A percentile compares a stretch with the other conserved stretches of the same genome.
Evolutionary conservation across 352 stramenopile species (phyloP).

Genomic region (Aphanomyces cochlioides): DNA sequence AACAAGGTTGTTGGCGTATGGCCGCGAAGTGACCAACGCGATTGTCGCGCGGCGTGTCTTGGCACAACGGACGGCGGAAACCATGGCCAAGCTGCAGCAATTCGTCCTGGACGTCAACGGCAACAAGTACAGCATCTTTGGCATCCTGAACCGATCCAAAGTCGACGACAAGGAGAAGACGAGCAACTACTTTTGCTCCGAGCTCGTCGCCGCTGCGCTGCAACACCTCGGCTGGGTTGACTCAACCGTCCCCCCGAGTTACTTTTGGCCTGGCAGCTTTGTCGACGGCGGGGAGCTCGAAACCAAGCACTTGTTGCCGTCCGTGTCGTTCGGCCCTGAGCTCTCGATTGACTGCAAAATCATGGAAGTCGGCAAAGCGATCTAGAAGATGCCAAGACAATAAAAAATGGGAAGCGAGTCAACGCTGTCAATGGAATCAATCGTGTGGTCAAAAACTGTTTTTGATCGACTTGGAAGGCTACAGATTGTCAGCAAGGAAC

Average conservation of each 20-base stretch:
- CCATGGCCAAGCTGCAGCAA: slow-evolving; percentile 40
- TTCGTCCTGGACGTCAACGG: slow-evolving; percentile 72
- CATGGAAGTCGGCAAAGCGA: slow-evolving; percentile 69
- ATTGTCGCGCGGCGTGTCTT: slow-evolving; percentile 66
- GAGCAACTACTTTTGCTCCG: slow-evolving; percentile 85
- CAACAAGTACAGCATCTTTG: slow-evolving; percentile 81
- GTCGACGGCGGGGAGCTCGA: slow-evolving; percentile 75
- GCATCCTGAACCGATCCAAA: slow-evolving; percentile 45
- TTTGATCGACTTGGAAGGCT: slow-evolving; percentile 11
- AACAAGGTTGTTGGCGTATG: slow-evolving; percentile 68
- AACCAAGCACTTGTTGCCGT: slow-evolving; percentile 38
- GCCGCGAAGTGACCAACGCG: slow-evolving; percentile 72
- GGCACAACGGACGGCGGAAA: slow-evolving; percentile 43
- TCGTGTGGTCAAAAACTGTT: neutral
- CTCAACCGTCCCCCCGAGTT: slow-evolving; percentile 60
- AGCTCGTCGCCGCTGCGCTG: slow-evolving; percentile 66
- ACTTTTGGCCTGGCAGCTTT: slow-evolving; percentile 83
- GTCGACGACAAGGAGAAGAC: slow-evolving; percentile 37
- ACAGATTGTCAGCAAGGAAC: slow-evolving; percentile 77
- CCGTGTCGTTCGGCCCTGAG: slow-evolving; percentile 50
- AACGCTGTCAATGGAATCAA: neutral
- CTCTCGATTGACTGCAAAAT: slow-evolving; percentile 76
- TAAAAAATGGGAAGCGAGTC: neutral
- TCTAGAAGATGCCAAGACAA: neutral
- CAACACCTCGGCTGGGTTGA: slow-evolving; percentile 76